Base-by-base conservation (phyloP, 257 asterid genomes). In the Solanum neorickii region DNA sequence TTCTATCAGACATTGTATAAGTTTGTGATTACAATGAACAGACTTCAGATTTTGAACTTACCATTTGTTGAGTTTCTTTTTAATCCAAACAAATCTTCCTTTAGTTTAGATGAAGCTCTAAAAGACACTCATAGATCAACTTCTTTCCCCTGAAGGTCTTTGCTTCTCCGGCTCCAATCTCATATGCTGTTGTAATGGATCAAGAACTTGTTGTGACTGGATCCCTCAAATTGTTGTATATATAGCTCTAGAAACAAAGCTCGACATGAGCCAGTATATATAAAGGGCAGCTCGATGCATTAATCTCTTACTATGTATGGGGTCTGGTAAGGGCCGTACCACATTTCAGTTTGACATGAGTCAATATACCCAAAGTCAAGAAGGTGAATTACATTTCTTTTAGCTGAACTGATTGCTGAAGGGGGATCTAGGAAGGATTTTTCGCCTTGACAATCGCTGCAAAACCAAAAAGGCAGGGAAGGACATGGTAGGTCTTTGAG, bases 401-500 rank as follows among this genome's bases (percentile, higher is more conserved):
- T 56, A 18, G 65, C 65, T 56, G 98, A 92, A 15, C 65, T 56
- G 65, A 56, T 56, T 56, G 98, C 96, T 31, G 98, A 92, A 15
- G 94, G 93, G 33, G 93, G 33, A 91, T 88, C 96, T 93, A 94
- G 0, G 90, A 83, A 33, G 98, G 98, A 83, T 94, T 88, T 77
- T 90, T 93, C 66, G 94, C 90, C 89, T 91, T 95, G 72, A 96
- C 90, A 0, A 86, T 12, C 12, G 95, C 99, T 13, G 92, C 98
- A 41, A 96, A 89, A 1, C 94, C 98, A 0, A 96, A 92, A 44
- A 92, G 95, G 70, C 94, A 5, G 98, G 98, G 88, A 94, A 93
- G 14, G 98, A 75, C 98, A 94, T 94, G 74, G 98, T 95, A 25
- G 98, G 98, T 96, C 42, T 95, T 98, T 0, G 98, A 95, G 70